phyloP scores from a whole-genome alignment of 192 early-diverging fungal species.

The Helicostylum pulchrum region DNA sequence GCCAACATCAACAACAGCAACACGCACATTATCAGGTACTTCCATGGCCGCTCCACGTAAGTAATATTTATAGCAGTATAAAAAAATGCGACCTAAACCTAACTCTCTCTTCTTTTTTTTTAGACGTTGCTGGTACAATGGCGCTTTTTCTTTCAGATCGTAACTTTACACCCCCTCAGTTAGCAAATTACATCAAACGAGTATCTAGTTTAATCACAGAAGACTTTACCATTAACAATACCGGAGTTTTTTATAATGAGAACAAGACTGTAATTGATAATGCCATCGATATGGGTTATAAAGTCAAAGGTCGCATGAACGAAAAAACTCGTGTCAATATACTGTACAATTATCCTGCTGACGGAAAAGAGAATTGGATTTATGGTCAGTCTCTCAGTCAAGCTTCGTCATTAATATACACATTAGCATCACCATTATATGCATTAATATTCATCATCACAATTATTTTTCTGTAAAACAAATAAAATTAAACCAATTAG shows the following conservation, averaged over 20 bases:
- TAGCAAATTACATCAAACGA: constrained; percentile 29
- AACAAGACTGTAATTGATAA: constrained; percentile 36
- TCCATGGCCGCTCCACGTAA: constrained; percentile 81
- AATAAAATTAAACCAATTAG: neutral
- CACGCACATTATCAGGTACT: constrained; percentile 64
- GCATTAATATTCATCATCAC: neutral
- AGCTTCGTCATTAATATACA: constrained; percentile 7
- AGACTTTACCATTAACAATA: constrained; percentile 30
- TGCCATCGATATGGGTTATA: constrained; percentile 19
- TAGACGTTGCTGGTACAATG: constrained; percentile 50
- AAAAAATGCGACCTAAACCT: neutral
- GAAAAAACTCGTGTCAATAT: constrained; percentile 21
- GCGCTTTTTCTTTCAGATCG: constrained; percentile 41
- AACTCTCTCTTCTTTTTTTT: neutral
- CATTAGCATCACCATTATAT: neutral
- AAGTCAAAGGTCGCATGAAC: neutral
- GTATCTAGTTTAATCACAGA: constrained; percentile 21
- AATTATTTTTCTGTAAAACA: neutral
- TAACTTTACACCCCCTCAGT: constrained; percentile 26
- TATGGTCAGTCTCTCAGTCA: constrained; percentile 14
- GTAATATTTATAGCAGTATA: neutral
- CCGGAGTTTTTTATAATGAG: constrained; percentile 9
- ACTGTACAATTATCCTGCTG: constrained; percentile 22
- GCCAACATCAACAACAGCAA: constrained; percentile 54
- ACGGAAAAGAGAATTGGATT: constrained; percentile 20